Base-by-base conservation (phyloP, 257 asterid genomes). In the Solanum chmielewskii region DNA sequence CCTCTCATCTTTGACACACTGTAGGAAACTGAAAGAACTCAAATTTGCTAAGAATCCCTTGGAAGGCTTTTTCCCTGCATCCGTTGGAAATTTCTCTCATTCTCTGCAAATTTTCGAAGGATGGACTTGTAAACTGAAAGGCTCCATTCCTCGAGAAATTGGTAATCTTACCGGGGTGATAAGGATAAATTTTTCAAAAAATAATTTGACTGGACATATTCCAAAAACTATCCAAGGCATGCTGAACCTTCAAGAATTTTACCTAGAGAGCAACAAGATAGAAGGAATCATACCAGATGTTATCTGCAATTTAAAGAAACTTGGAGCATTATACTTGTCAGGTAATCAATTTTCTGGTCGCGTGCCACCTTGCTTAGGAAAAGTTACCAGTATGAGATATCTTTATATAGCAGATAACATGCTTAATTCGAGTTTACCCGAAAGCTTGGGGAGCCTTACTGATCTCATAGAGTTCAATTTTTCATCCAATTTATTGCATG, bases 1-100 rank as follows among this genome's bases (percentile, higher is more conserved):
- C 42, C 47, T 85, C 5, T 20, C 71, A 14, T 70, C 87, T 15
- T 47, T 85, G 83, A 70, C 83, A 11, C 7, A 85, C n/a, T 85
- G 87, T 73, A 85, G 81, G 59, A 29, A 69, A 25, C 35, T 68
- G 1, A 69, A 0, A 21, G 12, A 2, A 42, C 1, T 80, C 1
- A 8, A 0, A 0, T 44, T 80, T 14, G 0, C 0, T 7, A 0
- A 1, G 1, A 70, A 85, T 70, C 83, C 42, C 0, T 3, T 70
- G 11, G 59, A 70, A 0, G 27, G 87, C 1, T 2, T 49, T 49
- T 49, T 85, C 2, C 87, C 83, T 1, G 59, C 44, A 37, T 69
- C 87, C 1, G 1, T 85, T 70, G 71, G 70, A 2, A 85, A 85
- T 45, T 70, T 85, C 52, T 85, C 87, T 14, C 25, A 44, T 3